Percentiles rank a stretch among this genome's conserved stretches.
phyloP scores from a whole-genome alignment of 176 grass and related monocot genomes.

The Raddia distichophylla region DNA sequence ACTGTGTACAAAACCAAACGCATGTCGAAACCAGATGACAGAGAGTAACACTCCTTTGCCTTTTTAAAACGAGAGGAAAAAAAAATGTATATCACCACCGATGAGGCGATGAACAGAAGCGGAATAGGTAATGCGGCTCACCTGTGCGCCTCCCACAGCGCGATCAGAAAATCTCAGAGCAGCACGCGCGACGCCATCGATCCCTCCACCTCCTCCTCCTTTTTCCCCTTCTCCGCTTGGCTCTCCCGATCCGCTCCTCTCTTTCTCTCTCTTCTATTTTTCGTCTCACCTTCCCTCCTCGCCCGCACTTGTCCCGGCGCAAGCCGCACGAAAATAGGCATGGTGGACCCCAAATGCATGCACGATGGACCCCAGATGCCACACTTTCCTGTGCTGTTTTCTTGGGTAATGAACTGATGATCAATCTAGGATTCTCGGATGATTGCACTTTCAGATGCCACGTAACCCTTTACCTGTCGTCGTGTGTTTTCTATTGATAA shows the following conservation, averaged over 20 bases:
- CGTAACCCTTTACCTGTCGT: constrained; percentile 4
- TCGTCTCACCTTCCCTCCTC: constrained; percentile 26
- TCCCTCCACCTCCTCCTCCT: not conserved
- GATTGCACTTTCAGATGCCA: not conserved
- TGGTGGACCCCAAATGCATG: not conserved
- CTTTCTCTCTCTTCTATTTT: constrained; percentile 4
- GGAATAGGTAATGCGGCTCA: constrained; percentile 46
- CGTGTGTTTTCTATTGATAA: constrained; percentile 3
- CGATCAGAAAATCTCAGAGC: constrained; percentile 18
- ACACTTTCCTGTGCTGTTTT: not conserved
- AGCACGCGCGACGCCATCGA: constrained; percentile 33
- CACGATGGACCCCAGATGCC: not conserved
- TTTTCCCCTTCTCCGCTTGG: not conserved
- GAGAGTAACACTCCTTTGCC: no score
- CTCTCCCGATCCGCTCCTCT: constrained; percentile 5
- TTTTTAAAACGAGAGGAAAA: not conserved
- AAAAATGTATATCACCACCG: not conserved
- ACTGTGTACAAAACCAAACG: not conserved
- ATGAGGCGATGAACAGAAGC: not conserved
- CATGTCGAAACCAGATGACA: not conserved
- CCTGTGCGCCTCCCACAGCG: constrained; percentile 34
- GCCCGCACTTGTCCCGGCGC: constrained; percentile 41
- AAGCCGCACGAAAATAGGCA: not conserved
- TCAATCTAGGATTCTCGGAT: constrained; percentile 33
- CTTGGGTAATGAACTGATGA: constrained; percentile 44